A percentile compares a stretch with the other conserved stretches of the same genome.
phyloP scores from a whole-genome alignment of 1,284 basidiomycete species.

The Sphaerobolus stellatus region DNA sequence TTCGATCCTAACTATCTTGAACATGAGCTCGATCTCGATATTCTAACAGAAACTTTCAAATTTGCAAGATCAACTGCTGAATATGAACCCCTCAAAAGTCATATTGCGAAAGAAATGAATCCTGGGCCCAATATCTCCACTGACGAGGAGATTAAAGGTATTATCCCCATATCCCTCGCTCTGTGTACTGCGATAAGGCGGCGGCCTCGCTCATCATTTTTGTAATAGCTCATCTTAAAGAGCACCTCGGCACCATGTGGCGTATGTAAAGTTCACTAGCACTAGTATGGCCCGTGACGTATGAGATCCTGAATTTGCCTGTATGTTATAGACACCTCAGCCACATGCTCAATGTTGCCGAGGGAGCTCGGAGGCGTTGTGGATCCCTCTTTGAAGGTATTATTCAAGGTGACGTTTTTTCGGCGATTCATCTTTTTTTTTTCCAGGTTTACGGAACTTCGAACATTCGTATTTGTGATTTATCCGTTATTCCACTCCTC shows the following conservation, averaged over 20 bases:
- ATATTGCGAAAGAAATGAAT: slow-evolving; percentile 33
- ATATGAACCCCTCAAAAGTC: slow-evolving; percentile 43
- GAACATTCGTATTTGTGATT: slow-evolving; percentile 6
- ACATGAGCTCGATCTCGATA: slow-evolving; percentile 43
- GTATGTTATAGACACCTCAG: slow-evolving; percentile 34
- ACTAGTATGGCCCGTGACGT: not conserved
- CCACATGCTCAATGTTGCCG: slow-evolving; percentile 60
- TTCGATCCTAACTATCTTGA: slow-evolving; percentile 52
- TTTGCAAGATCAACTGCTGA: slow-evolving; percentile 44
- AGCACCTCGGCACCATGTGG: slow-evolving; percentile 26
- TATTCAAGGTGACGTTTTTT: not conserved
- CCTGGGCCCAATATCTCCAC: slow-evolving; percentile 37
- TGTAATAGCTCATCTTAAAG: slow-evolving; percentile 29
- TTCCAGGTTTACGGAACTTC: slow-evolving; percentile 11
- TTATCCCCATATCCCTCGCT: not conserved
- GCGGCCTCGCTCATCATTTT: not conserved
- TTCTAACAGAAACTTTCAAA: slow-evolving; percentile 51
- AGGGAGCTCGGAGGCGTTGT: slow-evolving; percentile 58
- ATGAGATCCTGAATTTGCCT: not conserved
- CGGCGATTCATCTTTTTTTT: not conserved
- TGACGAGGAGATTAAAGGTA: slow-evolving; percentile 27
- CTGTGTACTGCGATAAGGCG: not conserved
- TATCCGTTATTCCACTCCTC: slow-evolving; percentile 6
- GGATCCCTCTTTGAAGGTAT: slow-evolving; percentile 48
- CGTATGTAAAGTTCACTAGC: slow-evolving; percentile 24